Evolutionary conservation across 306 rosid genomes (phyloP).

Genomic region (Citrullus mucosospermus): DNA sequence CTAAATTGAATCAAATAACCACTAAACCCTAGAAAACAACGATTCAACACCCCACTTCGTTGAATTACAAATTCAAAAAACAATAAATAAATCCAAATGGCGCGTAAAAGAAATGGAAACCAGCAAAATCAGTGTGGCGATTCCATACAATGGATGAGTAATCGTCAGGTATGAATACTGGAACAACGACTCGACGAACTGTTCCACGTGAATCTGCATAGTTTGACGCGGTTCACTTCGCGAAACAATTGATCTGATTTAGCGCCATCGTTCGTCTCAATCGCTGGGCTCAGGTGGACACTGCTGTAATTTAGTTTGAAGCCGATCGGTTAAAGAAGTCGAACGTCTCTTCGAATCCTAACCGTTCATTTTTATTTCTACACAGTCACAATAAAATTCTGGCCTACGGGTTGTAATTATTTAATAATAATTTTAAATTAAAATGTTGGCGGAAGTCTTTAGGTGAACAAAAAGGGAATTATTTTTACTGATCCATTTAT

Average conservation of each 20-base stretch:
- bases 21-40: neutral
- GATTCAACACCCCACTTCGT: neutral
- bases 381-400: neutral
- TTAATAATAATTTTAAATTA: neutral
- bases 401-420: neutral
- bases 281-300: neutral
- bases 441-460: neutral
- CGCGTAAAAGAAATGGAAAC: neutral
- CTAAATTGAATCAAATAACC: neutral
- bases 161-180: neutral
- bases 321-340: neutral
- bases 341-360: neutral
- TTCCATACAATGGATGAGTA: neutral
- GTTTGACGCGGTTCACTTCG: neutral
- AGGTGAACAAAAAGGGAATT: neutral
- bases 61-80: neutral
- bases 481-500: too few species aligned
- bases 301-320: neutral
- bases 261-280: neutral
- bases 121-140: neutral
- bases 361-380: neutral
- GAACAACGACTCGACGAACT: neutral
- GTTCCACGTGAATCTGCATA: neutral
- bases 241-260: neutral
- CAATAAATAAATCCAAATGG: neutral